These are phyloP conservation scores for Akanthomyces lecanii DNA, from an alignment of 2,329 filamentous ascomycete species.

Conservation along the genomic window DNA sequence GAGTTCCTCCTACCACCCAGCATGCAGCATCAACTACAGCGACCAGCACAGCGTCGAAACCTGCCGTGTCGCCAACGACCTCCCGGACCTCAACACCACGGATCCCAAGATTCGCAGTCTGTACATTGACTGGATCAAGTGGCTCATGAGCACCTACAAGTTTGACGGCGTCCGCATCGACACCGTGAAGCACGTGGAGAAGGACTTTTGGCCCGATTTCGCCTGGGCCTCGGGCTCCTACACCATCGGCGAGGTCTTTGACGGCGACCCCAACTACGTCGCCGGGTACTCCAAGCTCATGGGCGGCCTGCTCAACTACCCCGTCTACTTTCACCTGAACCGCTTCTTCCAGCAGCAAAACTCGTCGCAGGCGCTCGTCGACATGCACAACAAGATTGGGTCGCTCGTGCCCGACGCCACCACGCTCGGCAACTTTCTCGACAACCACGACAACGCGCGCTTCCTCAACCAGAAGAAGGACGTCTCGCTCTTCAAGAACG, in stretches of 20 bases:
- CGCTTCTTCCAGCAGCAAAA: slow-evolving; percentile 34
- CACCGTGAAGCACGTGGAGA: slow-evolving; percentile 58
- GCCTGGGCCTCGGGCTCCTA: slow-evolving; percentile 53
- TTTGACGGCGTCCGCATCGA: slow-evolving; percentile 61
- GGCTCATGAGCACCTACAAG: slow-evolving; percentile 54
- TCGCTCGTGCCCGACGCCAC: slow-evolving; percentile 39
- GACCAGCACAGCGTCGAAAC: slow-evolving; percentile 44
- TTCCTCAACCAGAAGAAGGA: slow-evolving; percentile 51
- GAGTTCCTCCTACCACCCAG: slow-evolving; percentile 55
- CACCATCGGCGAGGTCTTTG: slow-evolving; percentile 56
- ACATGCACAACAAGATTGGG: slow-evolving; percentile 35
- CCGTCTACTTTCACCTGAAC: slow-evolving; percentile 43
- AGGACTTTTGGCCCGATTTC: slow-evolving; percentile 54
- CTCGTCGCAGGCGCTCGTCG: slow-evolving; percentile 35
- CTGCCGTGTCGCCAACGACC: slow-evolving; percentile 50
- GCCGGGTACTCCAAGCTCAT: slow-evolving; percentile 50
- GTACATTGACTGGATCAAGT: slow-evolving; percentile 55
- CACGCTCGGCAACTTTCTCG: slow-evolving; percentile 48
- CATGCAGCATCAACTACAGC: slow-evolving; percentile 54
- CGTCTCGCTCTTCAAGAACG: slow-evolving; percentile 54
- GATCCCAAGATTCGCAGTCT: slow-evolving; percentile 42
- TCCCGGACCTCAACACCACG: slow-evolving; percentile 60
- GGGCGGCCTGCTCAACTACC: slow-evolving; percentile 59
- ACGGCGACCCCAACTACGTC: slow-evolving; percentile 48
- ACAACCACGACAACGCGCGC: slow-evolving; percentile 57